phyloP scores from a whole-genome alignment of 345 rosid genomes.

The Linum tenue region DNA sequence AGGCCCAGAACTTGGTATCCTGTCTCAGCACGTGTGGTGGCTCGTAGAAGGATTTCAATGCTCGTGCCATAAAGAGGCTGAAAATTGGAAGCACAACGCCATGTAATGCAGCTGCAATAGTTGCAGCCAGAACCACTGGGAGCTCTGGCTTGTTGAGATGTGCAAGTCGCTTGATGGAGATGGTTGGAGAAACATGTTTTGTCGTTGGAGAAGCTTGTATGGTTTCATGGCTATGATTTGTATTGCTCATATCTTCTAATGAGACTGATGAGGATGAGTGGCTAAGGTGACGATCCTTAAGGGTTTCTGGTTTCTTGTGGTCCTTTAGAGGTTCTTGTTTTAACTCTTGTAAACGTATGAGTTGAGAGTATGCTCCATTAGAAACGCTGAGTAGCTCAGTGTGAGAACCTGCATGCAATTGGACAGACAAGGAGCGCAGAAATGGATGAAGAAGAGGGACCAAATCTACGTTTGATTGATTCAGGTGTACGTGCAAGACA shows the following conservation, averaged over 20 bases:
- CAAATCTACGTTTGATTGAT: too few species aligned
- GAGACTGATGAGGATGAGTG: not conserved
- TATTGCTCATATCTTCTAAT: too few species aligned
- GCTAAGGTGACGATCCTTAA: not conserved
- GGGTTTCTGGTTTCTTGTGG: not conserved
- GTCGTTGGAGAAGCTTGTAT: not conserved
- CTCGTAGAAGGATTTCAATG: not conserved
- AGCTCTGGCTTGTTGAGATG: conserved; percentile 4
- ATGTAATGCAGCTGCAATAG: not conserved
- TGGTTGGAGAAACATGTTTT: not conserved
- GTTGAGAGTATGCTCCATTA: conserved; percentile 1
- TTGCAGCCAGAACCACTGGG: not conserved
- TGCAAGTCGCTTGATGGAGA: not conserved
- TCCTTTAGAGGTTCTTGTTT: not conserved
- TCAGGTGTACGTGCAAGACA: too few species aligned
- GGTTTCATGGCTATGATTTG: not conserved
- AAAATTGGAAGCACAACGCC: not conserved
- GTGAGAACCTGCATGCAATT: conserved; percentile 3
- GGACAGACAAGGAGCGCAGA: too few species aligned
- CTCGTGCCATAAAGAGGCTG: not conserved
- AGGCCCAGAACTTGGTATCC: not conserved
- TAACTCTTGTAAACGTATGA: not conserved
- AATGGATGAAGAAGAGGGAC: too few species aligned
- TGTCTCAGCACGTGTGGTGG: not conserved
- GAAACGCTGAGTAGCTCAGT: not conserved